Percentiles rank a stretch among this genome's conserved stretches.
Conservation (phyloP, 2,329 filamentous ascomycete genomes). For the Exophiala sp. region DNA sequence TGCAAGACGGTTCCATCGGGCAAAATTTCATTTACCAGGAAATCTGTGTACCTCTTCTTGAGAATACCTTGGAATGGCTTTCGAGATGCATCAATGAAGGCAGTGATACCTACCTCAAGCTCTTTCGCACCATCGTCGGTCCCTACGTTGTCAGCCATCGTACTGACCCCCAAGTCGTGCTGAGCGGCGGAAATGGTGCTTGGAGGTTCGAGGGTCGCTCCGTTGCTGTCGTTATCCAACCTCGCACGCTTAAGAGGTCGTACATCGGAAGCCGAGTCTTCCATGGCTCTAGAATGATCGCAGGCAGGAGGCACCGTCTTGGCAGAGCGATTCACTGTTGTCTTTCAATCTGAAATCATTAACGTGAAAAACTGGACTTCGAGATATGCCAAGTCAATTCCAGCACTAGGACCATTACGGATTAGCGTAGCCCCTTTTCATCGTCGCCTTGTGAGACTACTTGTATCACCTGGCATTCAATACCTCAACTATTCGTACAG, state of each 20-base stretch:
- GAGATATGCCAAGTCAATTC: background rate
- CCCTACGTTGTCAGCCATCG: background rate
- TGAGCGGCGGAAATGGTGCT: background rate
- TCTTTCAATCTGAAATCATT: background rate
- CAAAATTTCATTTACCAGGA: slow-evolving; percentile 84
- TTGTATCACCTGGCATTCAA: background rate
- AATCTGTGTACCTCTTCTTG: slow-evolving; percentile 83
- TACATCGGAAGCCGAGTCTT: background rate
- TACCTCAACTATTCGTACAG: too few relatives aligned
- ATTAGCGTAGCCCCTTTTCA: background rate
- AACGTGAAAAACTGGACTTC: background rate
- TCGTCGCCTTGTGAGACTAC: background rate
- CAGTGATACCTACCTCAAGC: slow-evolving; percentile 58
- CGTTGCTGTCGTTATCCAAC: slow-evolving; percentile 17
- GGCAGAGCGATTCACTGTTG: too few relatives aligned
- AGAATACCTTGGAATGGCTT: slow-evolving; percentile 61
- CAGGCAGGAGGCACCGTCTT: too few relatives aligned
- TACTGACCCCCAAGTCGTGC: background rate
- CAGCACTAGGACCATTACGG: background rate
- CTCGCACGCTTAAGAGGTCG: slow-evolving; percentile 26
- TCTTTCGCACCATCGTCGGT: slow-evolving; percentile 34
- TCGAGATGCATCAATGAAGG: slow-evolving; percentile 57
- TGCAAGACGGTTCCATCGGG: slow-evolving; percentile 73
- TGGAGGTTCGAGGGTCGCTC: background rate
- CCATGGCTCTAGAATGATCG: slow-evolving; percentile 2